Percentiles rank a stretch among this genome's conserved stretches.
Conservation (phyloP, 1,139 yeast species). For the Sugiyamaella xylanicola region DNA sequence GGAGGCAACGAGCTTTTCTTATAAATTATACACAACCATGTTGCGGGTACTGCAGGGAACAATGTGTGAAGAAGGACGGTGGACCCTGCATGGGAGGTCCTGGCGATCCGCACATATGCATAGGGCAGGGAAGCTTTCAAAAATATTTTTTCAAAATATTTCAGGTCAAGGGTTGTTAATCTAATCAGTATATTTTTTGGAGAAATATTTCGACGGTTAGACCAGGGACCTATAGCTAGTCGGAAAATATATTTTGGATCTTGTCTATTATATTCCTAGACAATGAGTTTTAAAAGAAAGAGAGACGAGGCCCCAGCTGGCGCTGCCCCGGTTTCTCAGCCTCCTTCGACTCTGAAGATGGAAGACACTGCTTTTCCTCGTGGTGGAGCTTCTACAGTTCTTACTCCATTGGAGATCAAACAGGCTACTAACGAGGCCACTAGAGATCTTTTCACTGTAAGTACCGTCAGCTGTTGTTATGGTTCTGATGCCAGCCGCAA, state of each 20-base stretch:
- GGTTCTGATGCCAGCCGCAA: too few relatives aligned
- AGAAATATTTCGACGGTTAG: neutral
- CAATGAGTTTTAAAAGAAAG: conserved; percentile 30
- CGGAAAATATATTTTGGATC: neutral
- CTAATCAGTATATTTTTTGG: conserved; percentile 5
- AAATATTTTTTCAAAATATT: conserved; percentile 7
- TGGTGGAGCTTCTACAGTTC: conserved; percentile 70
- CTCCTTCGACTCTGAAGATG: conserved; percentile 25
- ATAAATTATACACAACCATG: too few relatives aligned
- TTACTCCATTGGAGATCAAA: conserved; percentile 87
- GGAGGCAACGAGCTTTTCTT: neutral
- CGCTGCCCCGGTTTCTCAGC: conserved; percentile 8
- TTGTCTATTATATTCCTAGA: neutral
- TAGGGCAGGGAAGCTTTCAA: conserved; percentile 11
- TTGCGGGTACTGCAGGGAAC: too few relatives aligned
- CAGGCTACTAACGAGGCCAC: conserved; percentile 93
- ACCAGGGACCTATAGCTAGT: neutral
- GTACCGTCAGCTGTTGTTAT: too few relatives aligned
- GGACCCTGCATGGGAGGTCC: conserved; percentile 9
- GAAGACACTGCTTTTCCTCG: conserved; percentile 78
- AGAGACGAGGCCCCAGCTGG: conserved; percentile 24
- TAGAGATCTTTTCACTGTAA: conserved; percentile 51
- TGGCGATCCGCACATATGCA: neutral
- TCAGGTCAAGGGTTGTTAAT: conserved; percentile 16
- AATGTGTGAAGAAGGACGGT: too few relatives aligned